Conservation (phyloP, 495 filamentous ascomycete species). For the Aspergillus leporis region DNA sequence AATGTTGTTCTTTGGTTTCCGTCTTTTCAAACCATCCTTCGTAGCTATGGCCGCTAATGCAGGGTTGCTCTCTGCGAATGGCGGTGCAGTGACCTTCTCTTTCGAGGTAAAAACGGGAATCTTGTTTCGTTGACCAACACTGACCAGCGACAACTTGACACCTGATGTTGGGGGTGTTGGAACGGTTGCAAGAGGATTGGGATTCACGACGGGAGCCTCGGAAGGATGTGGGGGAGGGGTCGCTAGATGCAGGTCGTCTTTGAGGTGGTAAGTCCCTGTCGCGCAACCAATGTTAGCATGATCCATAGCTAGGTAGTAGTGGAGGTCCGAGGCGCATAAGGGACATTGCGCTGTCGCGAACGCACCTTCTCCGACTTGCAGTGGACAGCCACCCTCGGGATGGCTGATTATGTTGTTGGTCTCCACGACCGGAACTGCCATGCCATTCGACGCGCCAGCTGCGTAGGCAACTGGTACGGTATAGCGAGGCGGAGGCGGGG, state of each 20-base stretch:
- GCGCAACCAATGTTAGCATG: slow-evolving; percentile 16
- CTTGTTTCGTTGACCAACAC: slow-evolving; percentile 60
- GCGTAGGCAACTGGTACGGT: slow-evolving; percentile 66
- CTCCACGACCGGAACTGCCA: slow-evolving; percentile 74
- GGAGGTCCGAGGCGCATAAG: slow-evolving; percentile 3
- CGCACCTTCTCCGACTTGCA: slow-evolving; percentile 89
- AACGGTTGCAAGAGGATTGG: slow-evolving; percentile 85
- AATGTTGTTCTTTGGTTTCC: slow-evolving; percentile 96
- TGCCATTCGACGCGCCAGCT: slow-evolving; percentile 61
- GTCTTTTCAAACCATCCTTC: slow-evolving; percentile 77
- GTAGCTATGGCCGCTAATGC: slow-evolving; percentile 58
- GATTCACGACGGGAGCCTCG: slow-evolving; percentile 79
- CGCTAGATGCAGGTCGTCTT: slow-evolving; percentile 87
- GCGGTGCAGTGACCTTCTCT: slow-evolving; percentile 50
- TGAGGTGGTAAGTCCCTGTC: slow-evolving; percentile 81
- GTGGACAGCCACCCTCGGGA: slow-evolving; percentile 67
- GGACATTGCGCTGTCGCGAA: slow-evolving; percentile 11
- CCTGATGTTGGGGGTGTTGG: slow-evolving; percentile 78
- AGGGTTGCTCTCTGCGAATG: slow-evolving; percentile 87
- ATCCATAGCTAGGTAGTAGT: neutral
- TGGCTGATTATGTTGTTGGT: slow-evolving; percentile 85
- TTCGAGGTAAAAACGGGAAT: slow-evolving; percentile 51
- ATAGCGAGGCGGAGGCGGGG: slow-evolving; percentile 84
- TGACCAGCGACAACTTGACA: slow-evolving; percentile 80
- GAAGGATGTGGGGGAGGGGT: slow-evolving; percentile 94